A percentile compares a stretch with the other conserved stretches of the same genome.
Evolutionary conservation across 2,329 filamentous ascomycete species (phyloP).

Genomic region (Mariannaea sp.): DNA sequence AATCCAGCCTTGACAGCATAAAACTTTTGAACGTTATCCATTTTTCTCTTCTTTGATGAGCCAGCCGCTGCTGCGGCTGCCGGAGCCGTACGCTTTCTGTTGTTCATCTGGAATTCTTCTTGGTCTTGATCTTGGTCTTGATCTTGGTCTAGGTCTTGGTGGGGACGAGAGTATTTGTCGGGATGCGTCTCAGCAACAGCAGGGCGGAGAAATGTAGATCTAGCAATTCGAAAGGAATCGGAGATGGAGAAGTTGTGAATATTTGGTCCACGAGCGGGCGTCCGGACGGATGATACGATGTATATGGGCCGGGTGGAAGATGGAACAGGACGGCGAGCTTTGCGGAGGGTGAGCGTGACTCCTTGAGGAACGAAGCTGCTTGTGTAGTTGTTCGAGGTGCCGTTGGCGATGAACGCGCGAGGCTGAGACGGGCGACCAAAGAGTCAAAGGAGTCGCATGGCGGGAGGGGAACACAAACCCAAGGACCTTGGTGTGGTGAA

Average conservation of each 20-base stretch:
- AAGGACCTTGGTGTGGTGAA: conserved; percentile 1
- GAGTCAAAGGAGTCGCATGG: conserved; percentile 40
- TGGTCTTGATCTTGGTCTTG: conserved; percentile 10
- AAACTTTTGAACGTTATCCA: conserved; percentile 58
- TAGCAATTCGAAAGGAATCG: conserved; percentile 25
- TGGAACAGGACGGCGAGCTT: background rate
- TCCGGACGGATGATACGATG: conserved; percentile 25
- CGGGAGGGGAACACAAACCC: conserved; percentile 15
- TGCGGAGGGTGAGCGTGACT: background rate
- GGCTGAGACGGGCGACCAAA: conserved; percentile 30
- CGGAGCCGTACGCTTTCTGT: conserved; percentile 38
- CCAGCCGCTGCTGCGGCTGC: conserved; percentile 20
- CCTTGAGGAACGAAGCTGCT: conserved; percentile 19
- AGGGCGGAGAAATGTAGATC: conserved; percentile 6
- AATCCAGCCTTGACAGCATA: conserved; percentile 66
- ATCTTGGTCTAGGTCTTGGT: conserved; percentile 6
- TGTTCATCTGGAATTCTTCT: conserved; percentile 35
- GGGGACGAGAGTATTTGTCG: conserved; percentile 3
- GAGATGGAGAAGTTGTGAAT: conserved; percentile 31
- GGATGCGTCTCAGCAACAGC: conserved; percentile 7
- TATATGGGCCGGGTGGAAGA: conserved; percentile 13
- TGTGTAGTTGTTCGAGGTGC: conserved; percentile 20
- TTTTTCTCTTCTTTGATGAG: conserved; percentile 54
- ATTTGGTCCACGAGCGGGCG: conserved; percentile 27
- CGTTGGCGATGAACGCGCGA: conserved; percentile 32